A percentile compares a stretch with the other conserved stretches of the same genome.
Evolutionary conservation across 2,329 filamentous ascomycete genomes (phyloP).

Genomic region (Colletotrichum chrysophilum): DNA sequence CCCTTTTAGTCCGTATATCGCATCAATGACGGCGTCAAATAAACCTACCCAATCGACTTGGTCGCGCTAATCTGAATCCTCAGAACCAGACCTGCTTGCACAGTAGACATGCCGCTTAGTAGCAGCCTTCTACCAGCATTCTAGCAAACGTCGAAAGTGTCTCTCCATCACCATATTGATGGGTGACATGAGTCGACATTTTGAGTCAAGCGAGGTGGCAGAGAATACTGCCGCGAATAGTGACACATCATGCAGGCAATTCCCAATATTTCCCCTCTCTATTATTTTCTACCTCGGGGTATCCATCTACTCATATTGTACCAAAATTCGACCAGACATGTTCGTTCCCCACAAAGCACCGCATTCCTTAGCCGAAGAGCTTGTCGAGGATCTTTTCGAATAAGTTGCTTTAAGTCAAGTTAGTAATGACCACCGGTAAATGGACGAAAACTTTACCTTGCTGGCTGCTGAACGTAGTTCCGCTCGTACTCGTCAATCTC

Average conservation of each 20-base stretch:
- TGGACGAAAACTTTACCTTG: constrained; percentile 47
- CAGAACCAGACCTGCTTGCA: fast-evolving
- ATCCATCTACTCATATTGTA: neutral
- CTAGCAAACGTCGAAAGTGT: neutral
- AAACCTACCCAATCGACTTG: fast-evolving
- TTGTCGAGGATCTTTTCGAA: constrained; percentile 8
- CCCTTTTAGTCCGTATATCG: fast-evolving
- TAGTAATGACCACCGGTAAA: neutral
- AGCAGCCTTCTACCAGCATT: too few relatives aligned
- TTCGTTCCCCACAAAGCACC: fast-evolving
- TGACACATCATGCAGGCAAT: neutral
- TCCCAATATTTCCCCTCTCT: neutral
- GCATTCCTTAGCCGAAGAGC: neutral
- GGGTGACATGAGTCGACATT: fast-evolving
- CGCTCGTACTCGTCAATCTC: constrained; percentile 72
- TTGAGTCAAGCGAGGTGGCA: neutral
- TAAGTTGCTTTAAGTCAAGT: neutral
- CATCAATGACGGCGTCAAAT: fast-evolving
- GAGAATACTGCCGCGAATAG: fast-evolving
- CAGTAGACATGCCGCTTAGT: neutral
- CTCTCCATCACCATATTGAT: too few relatives aligned
- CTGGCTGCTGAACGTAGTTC: constrained; percentile 59
- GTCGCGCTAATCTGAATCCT: neutral
- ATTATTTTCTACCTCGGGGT: neutral
- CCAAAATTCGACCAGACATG: neutral